Base-by-base conservation (phyloP, 2,329 filamentous ascomycete genomes). In the Exserohilum turcica region DNA sequence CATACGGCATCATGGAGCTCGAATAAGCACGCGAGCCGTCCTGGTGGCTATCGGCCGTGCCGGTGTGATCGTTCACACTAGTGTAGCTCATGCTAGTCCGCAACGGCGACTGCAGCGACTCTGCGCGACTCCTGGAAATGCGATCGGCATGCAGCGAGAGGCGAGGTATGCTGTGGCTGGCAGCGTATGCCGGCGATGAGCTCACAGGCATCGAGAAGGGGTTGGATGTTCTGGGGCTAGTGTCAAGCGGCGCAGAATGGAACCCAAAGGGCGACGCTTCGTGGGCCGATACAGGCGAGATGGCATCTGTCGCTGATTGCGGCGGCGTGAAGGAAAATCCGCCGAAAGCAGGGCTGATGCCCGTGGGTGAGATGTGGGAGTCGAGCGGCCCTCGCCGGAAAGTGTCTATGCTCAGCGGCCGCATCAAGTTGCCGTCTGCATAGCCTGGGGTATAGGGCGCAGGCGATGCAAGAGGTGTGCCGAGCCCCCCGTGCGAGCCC, bases 391-490 rank as follows among this genome's bases (percentile, higher is more conserved):
- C 76, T 61, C 87, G 82, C 55, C 87, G 80, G 57, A 89, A 82
- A 0, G 82, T 83, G 63, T 91, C 88, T 19, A 90, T 80, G 75
- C 89, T 85, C 57, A 91, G 70, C 2, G 88, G 86, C 28, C 87
- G 81, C 76, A 87, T 84, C 75, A 87, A 84, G 52, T 84, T 84
- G 56, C 85, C 82, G 5, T 79, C 75, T n/a, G 74, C 61, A 57
- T 77, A 73, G 36, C 68, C 67, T 37, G 73, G 68, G 8, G 70
- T 66, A 54, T 76, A 78, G 8, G 67, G 68, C 44, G 71, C 74
- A 33, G 80, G 76, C 33, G 78, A 80, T 38, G 76, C 74, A 56
- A 82, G 69, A n/a, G 81, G 75, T 36, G 79, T 79, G 50, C 79
- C 78, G 45, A 80, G 74, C 24, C 76, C 74, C 24, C 76, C 74